Evolutionary conservation across 2,329 filamentous ascomycete genomes (phyloP).

Genomic region (Mariannaea sp.): DNA sequence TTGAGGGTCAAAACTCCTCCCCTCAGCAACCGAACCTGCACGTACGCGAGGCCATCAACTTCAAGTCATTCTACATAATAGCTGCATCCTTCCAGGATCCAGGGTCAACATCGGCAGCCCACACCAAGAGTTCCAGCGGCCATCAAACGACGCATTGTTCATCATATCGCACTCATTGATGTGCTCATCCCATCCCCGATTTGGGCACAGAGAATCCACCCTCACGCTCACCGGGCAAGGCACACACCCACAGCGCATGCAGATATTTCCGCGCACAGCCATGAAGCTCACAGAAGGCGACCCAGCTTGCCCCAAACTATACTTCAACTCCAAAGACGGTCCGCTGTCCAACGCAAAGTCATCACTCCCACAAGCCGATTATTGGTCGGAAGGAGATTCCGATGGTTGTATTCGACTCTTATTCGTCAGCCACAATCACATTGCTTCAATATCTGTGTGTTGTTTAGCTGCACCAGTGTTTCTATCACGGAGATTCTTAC

Average conservation of each 20-base stretch:
- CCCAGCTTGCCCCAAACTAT: constrained; percentile 8
- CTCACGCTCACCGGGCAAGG: constrained; percentile 13
- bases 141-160: constrained; percentile 8
- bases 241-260: constrained; percentile 12
- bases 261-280: neutral
- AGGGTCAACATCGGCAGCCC: constrained; percentile 1
- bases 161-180: constrained; percentile 16
- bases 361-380: constrained; percentile 32
- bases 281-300: constrained; percentile 3
- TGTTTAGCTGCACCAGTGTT: constrained; percentile 19
- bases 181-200: constrained; percentile 16
- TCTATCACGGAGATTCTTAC: constrained; percentile 28
- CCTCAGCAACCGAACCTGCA: constrained; percentile 5
- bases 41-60: constrained; percentile 10
- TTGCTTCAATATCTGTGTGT: constrained; percentile 13
- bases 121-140: constrained; percentile 6
- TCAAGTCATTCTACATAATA: neutral
- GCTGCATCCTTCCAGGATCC: constrained; percentile 10
- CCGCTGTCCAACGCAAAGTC: constrained; percentile 26
- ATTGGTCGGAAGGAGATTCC: constrained; percentile 21
- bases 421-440: constrained; percentile 22
- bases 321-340: neutral
- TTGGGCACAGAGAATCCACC: constrained; percentile 12
- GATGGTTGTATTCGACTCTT: constrained; percentile 16
- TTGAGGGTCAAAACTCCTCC: constrained; percentile 20